phyloP scores from a whole-genome alignment of 1,139 yeast genomes.

The Sugiyamaella novakii region DNA sequence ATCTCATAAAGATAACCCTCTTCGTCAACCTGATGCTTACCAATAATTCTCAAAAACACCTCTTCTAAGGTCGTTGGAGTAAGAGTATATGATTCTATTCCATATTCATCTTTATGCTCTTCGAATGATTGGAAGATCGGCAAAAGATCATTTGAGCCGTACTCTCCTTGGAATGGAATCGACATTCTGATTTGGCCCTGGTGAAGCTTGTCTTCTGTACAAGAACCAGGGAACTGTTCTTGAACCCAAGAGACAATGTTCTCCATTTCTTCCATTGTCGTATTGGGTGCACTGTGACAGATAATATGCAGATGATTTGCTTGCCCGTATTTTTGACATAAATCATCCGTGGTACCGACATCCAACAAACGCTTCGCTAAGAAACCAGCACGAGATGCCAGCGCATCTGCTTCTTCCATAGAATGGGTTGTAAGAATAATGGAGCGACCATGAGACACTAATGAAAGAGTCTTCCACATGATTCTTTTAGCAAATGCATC shows the following conservation, averaged over 20 bases:
- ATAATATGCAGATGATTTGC: constrained; percentile 39
- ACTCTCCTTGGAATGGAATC: constrained; percentile 29
- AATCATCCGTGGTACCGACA: constrained; percentile 38
- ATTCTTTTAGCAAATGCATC: constrained; percentile 62
- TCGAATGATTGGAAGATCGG: constrained; percentile 38
- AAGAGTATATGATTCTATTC: constrained; percentile 40
- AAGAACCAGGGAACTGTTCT: constrained; percentile 32
- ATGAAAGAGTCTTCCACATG: constrained; percentile 43
- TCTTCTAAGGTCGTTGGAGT: constrained; percentile 42
- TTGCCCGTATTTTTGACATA: constrained; percentile 37
- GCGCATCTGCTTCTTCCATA: constrained; percentile 47
- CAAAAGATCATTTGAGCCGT: constrained; percentile 25
- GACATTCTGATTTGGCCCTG: constrained; percentile 42
- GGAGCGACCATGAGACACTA: constrained; percentile 40
- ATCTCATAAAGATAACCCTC: constrained; percentile 14
- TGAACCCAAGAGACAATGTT: constrained; percentile 30
- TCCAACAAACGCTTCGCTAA: constrained; percentile 40
- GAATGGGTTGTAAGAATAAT: constrained; percentile 45
- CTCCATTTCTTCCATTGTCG: constrained; percentile 35
- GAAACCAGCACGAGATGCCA: constrained; percentile 44
- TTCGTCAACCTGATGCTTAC: constrained; percentile 26
- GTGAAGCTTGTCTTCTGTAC: constrained; percentile 38
- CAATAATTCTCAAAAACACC: constrained; percentile 41
- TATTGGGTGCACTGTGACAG: constrained; percentile 36
- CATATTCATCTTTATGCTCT: constrained; percentile 31